Conservation (phyloP, 345 rosid species). For the Mercurialis annua region DNA sequence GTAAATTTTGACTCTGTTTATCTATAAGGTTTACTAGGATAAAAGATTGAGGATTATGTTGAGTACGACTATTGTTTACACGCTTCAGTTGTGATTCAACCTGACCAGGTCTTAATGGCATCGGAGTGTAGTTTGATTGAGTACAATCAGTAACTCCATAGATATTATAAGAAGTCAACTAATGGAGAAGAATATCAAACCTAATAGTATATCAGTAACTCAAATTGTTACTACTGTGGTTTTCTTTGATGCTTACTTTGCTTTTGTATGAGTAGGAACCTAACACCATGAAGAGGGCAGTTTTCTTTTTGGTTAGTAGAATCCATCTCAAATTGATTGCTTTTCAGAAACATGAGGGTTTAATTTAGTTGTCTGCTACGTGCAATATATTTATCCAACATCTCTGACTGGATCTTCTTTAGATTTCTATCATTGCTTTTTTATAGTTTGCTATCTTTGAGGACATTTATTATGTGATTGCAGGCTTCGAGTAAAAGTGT, state of each 20-base stretch:
- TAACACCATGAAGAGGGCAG: background rate
- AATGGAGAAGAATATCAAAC: background rate
- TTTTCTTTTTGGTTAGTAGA: background rate
- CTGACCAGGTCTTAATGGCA: background rate
- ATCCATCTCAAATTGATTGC: background rate
- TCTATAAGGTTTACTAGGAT: background rate
- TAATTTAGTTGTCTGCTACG: background rate
- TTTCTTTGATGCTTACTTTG: background rate
- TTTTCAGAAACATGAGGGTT: background rate
- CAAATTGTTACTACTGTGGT: background rate
- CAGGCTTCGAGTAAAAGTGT: conserved; percentile 75
- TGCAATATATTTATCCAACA: background rate
- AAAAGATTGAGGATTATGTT: background rate
- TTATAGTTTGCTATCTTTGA: conserved; percentile 1
- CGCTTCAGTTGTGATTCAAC: background rate
- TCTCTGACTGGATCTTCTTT: background rate
- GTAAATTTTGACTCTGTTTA: background rate
- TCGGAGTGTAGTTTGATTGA: background rate
- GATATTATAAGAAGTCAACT: background rate
- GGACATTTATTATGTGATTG: conserved; percentile 19
- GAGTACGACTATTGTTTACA: background rate
- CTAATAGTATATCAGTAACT: background rate
- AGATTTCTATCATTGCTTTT: conserved; percentile 2
- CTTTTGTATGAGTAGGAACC: background rate
- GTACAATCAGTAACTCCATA: background rate